Conservation (phyloP, 2,329 filamentous ascomycete genomes). For the Rhexocercosporidium sp. region DNA sequence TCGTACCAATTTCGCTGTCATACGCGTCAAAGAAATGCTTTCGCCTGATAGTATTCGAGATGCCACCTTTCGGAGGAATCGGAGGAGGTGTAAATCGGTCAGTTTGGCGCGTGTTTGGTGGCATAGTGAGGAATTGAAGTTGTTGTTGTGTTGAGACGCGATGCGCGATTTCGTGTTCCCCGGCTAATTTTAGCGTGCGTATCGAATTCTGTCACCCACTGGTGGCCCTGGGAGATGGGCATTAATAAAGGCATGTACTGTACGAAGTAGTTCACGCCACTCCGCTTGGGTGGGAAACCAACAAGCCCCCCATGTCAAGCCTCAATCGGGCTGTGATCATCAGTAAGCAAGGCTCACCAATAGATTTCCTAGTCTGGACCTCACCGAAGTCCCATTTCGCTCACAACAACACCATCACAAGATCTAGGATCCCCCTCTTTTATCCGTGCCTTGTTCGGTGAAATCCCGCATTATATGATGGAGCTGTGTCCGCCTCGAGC, state of each 20-base stretch:
- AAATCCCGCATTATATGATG: background rate
- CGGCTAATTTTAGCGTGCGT: background rate
- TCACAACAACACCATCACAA: background rate
- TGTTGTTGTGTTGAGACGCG: background rate
- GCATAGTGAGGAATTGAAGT: background rate
- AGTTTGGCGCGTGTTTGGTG: background rate
- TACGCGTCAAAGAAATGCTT: slow-evolving; percentile 4
- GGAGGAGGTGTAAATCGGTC: background rate
- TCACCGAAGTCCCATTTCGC: slow-evolving; percentile 19
- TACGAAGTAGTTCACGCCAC: background rate
- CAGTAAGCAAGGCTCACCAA: slow-evolving; percentile 18
- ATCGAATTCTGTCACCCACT: background rate
- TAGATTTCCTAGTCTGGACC: background rate
- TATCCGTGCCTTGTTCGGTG: background rate
- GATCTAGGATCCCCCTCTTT: background rate
- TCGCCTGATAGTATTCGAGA: background rate
- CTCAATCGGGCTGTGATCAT: slow-evolving; percentile 4
- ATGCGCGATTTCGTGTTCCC: background rate
- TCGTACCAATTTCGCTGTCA: background rate
- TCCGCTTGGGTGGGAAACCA: background rate
- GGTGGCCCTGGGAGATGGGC: background rate
- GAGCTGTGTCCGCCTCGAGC: background rate
- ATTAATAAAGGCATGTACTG: no score
- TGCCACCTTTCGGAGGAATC: background rate
- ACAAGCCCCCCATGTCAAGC: slow-evolving; percentile 3